These are phyloP conservation scores for Misopates orontium DNA, from an alignment of 257 asterid genomes.

Conservation along the genomic window DNA sequence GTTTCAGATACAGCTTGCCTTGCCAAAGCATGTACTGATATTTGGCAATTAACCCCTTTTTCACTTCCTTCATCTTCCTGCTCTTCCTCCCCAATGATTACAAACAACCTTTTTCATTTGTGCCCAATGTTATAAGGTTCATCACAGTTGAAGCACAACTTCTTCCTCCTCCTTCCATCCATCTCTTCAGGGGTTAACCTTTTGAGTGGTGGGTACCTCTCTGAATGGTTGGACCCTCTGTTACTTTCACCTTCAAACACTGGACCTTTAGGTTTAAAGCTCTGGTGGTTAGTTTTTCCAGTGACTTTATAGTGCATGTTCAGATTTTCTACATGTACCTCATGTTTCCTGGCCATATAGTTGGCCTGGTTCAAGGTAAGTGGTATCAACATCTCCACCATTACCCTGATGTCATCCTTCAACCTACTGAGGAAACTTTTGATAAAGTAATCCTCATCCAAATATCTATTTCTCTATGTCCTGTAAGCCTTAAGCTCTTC, in stretches of 20 bases:
- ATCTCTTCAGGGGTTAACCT: neutral
- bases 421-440: neutral
- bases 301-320: neutral
- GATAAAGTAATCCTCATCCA: neutral
- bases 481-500: constrained; percentile 1
- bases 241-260: too few species aligned
- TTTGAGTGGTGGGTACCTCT: neutral
- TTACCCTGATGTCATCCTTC: neutral
- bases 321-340: neutral
- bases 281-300: neutral
- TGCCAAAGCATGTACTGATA: neutral
- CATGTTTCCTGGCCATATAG: neutral
- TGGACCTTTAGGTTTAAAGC: neutral
- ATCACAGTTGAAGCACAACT: neutral
- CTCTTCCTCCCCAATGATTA: neutral
- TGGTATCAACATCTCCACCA: neutral
- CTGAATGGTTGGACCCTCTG: too few species aligned
- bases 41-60: neutral
- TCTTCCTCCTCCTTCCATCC: neutral
- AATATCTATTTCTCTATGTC: neutral
- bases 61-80: neutral
- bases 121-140: neutral
- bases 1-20: too few species aligned
- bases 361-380: neutral
- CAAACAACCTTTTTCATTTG: neutral